Base-by-base conservation (phyloP, 2,329 filamentous ascomycete genomes). In the Colletotrichum siamense region DNA sequence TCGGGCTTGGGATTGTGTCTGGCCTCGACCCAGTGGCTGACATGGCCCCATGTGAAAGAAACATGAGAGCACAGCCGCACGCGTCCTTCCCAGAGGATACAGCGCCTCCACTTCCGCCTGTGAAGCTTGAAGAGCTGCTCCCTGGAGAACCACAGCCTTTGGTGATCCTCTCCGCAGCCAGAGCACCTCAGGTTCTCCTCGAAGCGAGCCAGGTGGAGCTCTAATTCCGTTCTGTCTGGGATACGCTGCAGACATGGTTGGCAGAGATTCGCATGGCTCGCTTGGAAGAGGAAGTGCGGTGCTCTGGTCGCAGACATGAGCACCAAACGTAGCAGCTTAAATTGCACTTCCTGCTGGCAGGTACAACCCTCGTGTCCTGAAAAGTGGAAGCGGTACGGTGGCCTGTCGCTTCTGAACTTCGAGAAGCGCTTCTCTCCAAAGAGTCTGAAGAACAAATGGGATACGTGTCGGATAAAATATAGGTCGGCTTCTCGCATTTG, bases 301-400 rank as follows among this genome's bases (percentile, higher is more conserved):
- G 52, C 52, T 0, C 52, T 57, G 1, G 52, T 2, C 1, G 22
- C 2, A 57, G 24, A 26, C 12, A 22, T 1, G n/a, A 26, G 52
- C 22, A 16, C 0, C 0, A 0, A 16, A 24, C 15, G n/a, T 26
- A 0, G 7, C 52, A 57, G 15, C n/a, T 8, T 57, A 15, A 8
- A 0, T 1, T 26, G 12, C 1, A 57, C 52, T 26, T 57, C 52
- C 8, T 3, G 3, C 12, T 57, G 24, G 24, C 52, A 57, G n/a
- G n/a, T 0, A 7, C 52, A 57, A 49, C 9, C 39, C 9, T n/a
- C 0, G 18, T 49, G 39, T n/a, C 9, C 1, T 49, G 39, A 49
- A 49, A 44, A 44, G 10, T 6, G 4, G 32, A 34, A 34, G 12
- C 5, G 32, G 32, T 8, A 2, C 16, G 15, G 44, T n/a, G 2